These are phyloP conservation scores for Silene uniflora DNA, from an alignment of 148 eudicot species.

Conservation along the genomic window DNA sequence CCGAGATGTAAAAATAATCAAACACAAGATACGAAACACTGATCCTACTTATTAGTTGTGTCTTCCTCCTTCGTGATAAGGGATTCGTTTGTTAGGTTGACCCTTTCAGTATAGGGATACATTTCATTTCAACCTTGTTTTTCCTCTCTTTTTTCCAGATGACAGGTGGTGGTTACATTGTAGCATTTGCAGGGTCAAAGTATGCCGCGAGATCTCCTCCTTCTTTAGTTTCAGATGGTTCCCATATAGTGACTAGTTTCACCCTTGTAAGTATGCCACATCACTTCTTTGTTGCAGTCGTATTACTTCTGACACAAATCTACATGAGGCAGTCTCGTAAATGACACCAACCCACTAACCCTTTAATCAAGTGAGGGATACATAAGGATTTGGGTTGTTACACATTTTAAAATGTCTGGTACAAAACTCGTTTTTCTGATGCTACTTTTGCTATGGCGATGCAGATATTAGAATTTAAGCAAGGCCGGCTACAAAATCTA, in stretches of 20 bases:
- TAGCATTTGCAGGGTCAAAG: conserved; percentile 92
- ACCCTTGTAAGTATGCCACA: conserved; percentile 63
- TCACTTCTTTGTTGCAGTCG: background rate
- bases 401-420: too few species aligned
- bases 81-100: background rate
- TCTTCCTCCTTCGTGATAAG: background rate
- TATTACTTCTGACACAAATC: background rate
- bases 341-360: too few species aligned
- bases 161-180: conserved; percentile 75
- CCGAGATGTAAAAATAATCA: too few species aligned
- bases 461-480: conserved; percentile 73
- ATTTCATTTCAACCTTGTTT: background rate
- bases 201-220: conserved; percentile 92
- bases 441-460: background rate
- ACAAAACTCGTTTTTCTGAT: background rate
- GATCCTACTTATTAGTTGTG: background rate
- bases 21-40: background rate
- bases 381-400: too few species aligned
- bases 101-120: background rate
- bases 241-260: conserved; percentile 74
- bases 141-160: conserved; percentile 37
- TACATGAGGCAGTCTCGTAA: too few species aligned
- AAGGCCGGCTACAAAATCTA: conserved; percentile 78
- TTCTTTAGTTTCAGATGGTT: conserved; percentile 67
- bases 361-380: too few species aligned